A percentile compares a stretch with the other conserved stretches of the same genome.
phyloP scores from a whole-genome alignment of 2,329 filamentous ascomycete genomes.

The Ascochyta viciae-villosae region DNA sequence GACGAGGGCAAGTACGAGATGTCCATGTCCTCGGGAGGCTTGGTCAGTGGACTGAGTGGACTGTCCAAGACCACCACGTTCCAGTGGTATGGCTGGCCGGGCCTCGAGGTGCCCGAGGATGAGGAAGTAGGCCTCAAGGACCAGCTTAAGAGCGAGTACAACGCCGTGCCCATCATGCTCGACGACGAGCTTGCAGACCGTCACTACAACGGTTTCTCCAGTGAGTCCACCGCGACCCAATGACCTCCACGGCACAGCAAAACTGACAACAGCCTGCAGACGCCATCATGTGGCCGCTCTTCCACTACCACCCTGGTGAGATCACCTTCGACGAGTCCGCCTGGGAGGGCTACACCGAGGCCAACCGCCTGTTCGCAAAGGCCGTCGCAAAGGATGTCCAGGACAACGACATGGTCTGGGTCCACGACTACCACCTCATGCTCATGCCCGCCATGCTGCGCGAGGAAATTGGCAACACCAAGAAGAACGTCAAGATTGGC shows the following conservation, averaged over 20 bases:
- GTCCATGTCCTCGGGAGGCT: slow-evolving; percentile 94
- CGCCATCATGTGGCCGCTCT: slow-evolving; percentile 96
- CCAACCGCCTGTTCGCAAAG: slow-evolving; percentile 91
- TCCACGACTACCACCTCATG: slow-evolving; percentile 99
- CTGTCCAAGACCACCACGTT: slow-evolving; percentile 92
- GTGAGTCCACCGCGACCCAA: slow-evolving; percentile 59
- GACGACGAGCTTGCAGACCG: slow-evolving; percentile 91
- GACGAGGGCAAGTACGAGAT: slow-evolving; percentile 92
- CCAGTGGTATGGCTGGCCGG: slow-evolving; percentile 99
- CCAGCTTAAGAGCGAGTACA: slow-evolving; percentile 84
- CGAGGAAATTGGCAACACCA: slow-evolving; percentile 79
- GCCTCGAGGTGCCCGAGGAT: slow-evolving; percentile 85
- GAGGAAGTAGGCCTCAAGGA: slow-evolving; percentile 78
- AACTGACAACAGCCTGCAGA: slow-evolving; percentile 56
- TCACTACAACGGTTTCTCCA: slow-evolving; percentile 98
- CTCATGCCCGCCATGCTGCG: slow-evolving; percentile 94
- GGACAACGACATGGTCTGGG: slow-evolving; percentile 95
- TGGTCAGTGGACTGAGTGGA: slow-evolving; percentile 92
- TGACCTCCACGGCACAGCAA: not conserved
- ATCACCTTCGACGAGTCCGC: slow-evolving; percentile 96
- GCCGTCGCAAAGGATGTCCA: slow-evolving; percentile 85
- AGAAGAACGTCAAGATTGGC: slow-evolving; percentile 94
- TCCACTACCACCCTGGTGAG: slow-evolving; percentile 98
- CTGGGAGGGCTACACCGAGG: slow-evolving; percentile 91
- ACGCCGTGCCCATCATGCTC: slow-evolving; percentile 90